Conservation (phyloP, 495 filamentous ascomycete species). For the Talaromyces trachyspermus region DNA sequence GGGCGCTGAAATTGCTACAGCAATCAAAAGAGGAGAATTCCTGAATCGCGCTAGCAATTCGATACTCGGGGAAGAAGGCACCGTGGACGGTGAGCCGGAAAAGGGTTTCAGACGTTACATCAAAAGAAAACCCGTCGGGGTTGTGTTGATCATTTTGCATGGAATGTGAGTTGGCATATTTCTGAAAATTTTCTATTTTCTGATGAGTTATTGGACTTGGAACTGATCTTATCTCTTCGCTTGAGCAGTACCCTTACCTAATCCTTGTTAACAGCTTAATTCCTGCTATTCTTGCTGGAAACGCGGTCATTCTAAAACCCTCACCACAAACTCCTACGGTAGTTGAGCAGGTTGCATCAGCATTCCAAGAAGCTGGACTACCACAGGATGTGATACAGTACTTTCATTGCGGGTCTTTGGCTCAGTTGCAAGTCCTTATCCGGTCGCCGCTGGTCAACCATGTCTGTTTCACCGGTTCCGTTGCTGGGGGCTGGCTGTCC, state of each 20-base stretch:
- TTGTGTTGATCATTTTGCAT: slow-evolving; percentile 80
- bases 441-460: slow-evolving; percentile 64
- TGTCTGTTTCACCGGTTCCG: slow-evolving; percentile 91
- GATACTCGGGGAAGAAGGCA: slow-evolving; percentile 40
- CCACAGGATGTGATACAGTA: slow-evolving; percentile 77
- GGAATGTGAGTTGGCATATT: slow-evolving; percentile 63
- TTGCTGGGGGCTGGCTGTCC: slow-evolving; percentile 80
- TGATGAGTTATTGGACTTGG: not conserved
- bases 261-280: slow-evolving; percentile 86
- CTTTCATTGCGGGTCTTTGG: slow-evolving; percentile 74
- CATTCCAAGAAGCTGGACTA: slow-evolving; percentile 71
- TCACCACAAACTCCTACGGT: slow-evolving; percentile 91
- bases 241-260: slow-evolving; percentile 75
- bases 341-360: slow-evolving; percentile 68
- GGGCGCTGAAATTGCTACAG: slow-evolving; percentile 71
- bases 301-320: slow-evolving; percentile 85
- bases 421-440: slow-evolving; percentile 63
- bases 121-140: slow-evolving; percentile 75
- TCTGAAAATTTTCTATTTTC: slow-evolving; percentile 9
- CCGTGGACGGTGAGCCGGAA: slow-evolving; percentile 68
- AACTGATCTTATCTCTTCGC: slow-evolving; percentile 10
- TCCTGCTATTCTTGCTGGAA: slow-evolving; percentile 78
- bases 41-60: slow-evolving; percentile 70
- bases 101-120: slow-evolving; percentile 85
- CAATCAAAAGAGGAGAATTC: slow-evolving; percentile 72